These are phyloP conservation scores for Fusarium kyushuense DNA, from an alignment of 2,329 filamentous ascomycete genomes.

Conservation along the genomic window DNA sequence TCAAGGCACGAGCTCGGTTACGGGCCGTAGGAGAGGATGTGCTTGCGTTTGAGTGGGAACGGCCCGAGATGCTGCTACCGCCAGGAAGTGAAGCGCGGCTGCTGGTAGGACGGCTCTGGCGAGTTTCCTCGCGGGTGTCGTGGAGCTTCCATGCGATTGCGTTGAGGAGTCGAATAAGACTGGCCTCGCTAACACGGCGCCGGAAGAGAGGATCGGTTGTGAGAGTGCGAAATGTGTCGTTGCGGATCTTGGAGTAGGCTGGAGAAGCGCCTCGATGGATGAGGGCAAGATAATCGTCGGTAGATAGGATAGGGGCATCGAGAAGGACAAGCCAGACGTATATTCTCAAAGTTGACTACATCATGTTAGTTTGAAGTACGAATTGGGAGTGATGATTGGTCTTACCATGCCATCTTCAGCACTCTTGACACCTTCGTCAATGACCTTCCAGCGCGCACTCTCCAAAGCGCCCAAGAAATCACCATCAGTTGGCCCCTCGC, in stretches of 20 bases:
- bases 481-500: slow-evolving; percentile 81
- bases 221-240: slow-evolving; percentile 96
- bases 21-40: slow-evolving; percentile 60
- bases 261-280: slow-evolving; percentile 94
- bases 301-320: slow-evolving; percentile 84
- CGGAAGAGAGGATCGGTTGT: slow-evolving; percentile 98
- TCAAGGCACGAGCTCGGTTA: slow-evolving; percentile 66
- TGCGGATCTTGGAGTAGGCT: slow-evolving; percentile 96
- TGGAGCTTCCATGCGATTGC: slow-evolving; percentile 94
- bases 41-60: slow-evolving; percentile 55
- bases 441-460: slow-evolving; percentile 77
- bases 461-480: slow-evolving; percentile 76
- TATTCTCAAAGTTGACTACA: slow-evolving; percentile 88
- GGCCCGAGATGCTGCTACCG: slow-evolving; percentile 51
- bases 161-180: slow-evolving; percentile 92
- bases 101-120: slow-evolving; percentile 56
- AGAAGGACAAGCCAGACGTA: slow-evolving; percentile 97
- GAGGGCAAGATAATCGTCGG: slow-evolving; percentile 88
- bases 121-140: slow-evolving; percentile 73
- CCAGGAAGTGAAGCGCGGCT: slow-evolving; percentile 52
- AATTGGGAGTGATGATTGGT: neutral
- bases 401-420: slow-evolving; percentile 85
- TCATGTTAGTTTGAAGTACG: slow-evolving; percentile 5
- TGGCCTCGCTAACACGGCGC: slow-evolving; percentile 93
- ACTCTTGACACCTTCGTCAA: slow-evolving; percentile 80